These are phyloP conservation scores for Fusarium foetens DNA, from an alignment of 2,329 filamentous ascomycete species.

Conservation along the genomic window DNA sequence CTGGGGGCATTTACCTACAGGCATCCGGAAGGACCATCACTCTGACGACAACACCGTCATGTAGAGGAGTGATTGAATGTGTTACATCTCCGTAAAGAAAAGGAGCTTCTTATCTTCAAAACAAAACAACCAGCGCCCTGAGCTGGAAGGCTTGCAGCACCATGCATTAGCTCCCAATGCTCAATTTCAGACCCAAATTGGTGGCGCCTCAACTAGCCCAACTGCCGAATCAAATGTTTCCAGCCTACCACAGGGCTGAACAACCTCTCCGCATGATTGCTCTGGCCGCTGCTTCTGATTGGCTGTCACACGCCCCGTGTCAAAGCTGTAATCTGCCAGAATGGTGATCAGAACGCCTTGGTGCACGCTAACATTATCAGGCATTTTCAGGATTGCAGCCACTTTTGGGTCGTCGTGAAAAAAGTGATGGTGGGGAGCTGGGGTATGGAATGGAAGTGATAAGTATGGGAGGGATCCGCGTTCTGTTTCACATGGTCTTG, in stretches of 20 bases:
- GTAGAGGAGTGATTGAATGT: neutral
- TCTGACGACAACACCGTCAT: accelerated
- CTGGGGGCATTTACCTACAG: neutral
- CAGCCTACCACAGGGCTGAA: constrained; percentile 40
- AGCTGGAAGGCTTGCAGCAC: neutral
- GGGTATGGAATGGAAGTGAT: neutral
- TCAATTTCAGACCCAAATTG: constrained; percentile 37
- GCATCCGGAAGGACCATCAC: neutral
- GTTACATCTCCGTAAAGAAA: neutral
- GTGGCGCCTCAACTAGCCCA: constrained; percentile 38
- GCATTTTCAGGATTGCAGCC: neutral
- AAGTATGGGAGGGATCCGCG: neutral
- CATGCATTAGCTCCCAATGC: constrained; percentile 4
- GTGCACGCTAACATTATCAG: constrained; percentile 19
- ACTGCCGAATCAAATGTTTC: constrained; percentile 35
- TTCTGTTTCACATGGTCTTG: neutral
- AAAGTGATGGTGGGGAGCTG: neutral
- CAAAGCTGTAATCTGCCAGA: constrained; percentile 8
- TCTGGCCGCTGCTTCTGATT: neutral
- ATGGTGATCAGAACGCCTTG: constrained; percentile 11
- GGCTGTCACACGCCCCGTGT: neutral
- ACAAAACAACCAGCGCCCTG: neutral
- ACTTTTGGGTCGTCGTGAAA: neutral
- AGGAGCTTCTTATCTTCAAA: neutral
- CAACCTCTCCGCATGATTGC: constrained; percentile 1